phyloP scores from a whole-genome alignment of 768 basidiomycete species.

The Kwoniella pini region DNA sequence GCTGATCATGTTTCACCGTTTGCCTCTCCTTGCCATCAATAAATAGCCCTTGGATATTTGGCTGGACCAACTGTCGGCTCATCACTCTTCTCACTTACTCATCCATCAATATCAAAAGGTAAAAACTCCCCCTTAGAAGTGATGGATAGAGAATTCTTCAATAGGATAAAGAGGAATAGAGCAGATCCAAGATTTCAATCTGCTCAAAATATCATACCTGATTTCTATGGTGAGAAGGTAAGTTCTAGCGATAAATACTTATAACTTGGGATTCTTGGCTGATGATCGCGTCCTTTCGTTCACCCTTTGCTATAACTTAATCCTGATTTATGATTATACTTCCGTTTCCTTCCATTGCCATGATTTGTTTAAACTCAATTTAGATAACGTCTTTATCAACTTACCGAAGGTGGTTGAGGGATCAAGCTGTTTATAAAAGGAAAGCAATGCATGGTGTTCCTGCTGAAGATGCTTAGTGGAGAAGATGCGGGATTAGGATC shows the following conservation, averaged over 20 bases:
- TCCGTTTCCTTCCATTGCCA: no score
- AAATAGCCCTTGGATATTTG: slow-evolving; percentile 49
- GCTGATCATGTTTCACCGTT: slow-evolving; percentile 4
- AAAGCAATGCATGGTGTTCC: slow-evolving; percentile 55
- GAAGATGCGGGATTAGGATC: neutral
- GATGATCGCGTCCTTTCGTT: neutral
- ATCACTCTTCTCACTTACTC: slow-evolving; percentile 48
- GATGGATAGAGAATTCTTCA: slow-evolving; percentile 49
- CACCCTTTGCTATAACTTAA: no score
- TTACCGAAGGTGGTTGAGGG: slow-evolving; percentile 54
- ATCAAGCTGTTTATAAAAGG: slow-evolving; percentile 54
- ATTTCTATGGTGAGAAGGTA: slow-evolving; percentile 54
- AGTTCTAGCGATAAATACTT: slow-evolving; percentile 1
- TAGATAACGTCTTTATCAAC: slow-evolving; percentile 52
- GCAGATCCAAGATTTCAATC: slow-evolving; percentile 54
- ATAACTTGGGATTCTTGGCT: neutral
- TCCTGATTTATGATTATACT: no score
- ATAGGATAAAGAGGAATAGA: slow-evolving; percentile 49
- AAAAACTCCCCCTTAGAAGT: slow-evolving; percentile 40
- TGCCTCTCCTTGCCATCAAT: neutral
- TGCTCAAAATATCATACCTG: slow-evolving; percentile 54
- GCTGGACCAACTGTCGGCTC: slow-evolving; percentile 53
- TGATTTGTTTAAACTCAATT: no score
- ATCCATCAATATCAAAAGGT: slow-evolving; percentile 36
- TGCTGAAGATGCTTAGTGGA: slow-evolving; percentile 25